Evolutionary conservation across 2,329 filamentous ascomycete genomes (phyloP).

Genomic region (Diaporthe sp.): DNA sequence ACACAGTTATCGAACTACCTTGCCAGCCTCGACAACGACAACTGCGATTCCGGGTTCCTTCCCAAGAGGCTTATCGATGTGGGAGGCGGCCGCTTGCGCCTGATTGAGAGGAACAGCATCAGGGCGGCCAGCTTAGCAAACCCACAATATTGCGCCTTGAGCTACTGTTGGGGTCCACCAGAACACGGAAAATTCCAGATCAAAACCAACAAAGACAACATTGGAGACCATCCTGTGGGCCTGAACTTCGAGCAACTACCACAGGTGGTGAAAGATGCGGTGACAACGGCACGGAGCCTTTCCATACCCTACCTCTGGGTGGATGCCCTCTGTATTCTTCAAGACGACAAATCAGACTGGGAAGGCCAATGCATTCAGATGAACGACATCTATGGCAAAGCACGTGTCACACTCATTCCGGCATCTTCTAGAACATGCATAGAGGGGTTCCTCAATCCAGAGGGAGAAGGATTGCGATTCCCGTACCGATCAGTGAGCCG

Average conservation of each 20-base stretch:
- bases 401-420: not conserved
- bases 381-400: not conserved
- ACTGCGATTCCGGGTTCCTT: not conserved
- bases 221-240: not conserved
- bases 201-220: not conserved
- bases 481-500: not conserved
- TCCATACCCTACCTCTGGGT: constrained; percentile 18
- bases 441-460: not conserved
- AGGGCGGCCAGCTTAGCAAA: fast-evolving
- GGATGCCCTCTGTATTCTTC: constrained; percentile 5
- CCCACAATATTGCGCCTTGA: not conserved
- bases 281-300: not conserved
- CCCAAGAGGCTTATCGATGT: not conserved
- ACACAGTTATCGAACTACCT: too few species aligned
- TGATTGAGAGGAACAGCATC: not conserved
- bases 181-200: not conserved
- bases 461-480: not conserved
- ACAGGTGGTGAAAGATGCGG: not conserved
- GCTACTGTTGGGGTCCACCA: constrained; percentile 7
- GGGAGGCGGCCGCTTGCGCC: not conserved
- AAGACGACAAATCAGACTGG: not conserved
- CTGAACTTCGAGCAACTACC: not conserved
- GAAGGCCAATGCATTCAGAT: not conserved
- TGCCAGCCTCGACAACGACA: too few species aligned
- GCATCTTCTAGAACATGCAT: constrained; percentile 1